Conservation (phyloP, 768 basidiomycete species). For the Calvatia gigantea region DNA sequence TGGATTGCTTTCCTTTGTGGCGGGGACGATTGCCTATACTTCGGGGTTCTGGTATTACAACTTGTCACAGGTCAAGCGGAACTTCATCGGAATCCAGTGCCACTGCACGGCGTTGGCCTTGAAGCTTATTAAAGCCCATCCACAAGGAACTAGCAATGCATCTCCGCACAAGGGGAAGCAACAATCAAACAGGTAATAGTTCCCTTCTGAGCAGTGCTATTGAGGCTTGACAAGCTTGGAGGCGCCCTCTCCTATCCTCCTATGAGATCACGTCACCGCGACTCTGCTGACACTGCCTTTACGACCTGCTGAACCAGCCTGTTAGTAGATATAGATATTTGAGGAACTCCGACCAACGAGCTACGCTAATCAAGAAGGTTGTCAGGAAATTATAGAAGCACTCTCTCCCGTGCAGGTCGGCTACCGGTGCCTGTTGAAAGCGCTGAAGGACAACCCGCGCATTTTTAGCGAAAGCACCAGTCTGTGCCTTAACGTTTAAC, state of each 20-base stretch:
- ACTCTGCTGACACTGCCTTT: background rate
- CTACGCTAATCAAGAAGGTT: background rate
- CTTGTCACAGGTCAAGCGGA: too few species aligned
- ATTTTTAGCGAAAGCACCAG: background rate
- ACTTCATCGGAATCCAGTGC: too few species aligned
- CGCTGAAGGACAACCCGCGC: background rate
- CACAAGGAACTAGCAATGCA: background rate
- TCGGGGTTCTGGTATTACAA: too few species aligned
- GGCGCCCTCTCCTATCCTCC: background rate
- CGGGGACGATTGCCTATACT: too few species aligned
- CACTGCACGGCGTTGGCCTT: background rate
- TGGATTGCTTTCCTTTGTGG: too few species aligned
- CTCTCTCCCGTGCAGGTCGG: conserved; percentile 10
- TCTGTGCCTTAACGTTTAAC: conserved; percentile 6
- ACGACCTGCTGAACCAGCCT: background rate
- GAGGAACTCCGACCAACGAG: background rate
- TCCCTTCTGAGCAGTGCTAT: too few species aligned
- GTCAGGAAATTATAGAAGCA: background rate
- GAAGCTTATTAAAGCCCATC: background rate
- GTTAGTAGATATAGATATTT: background rate
- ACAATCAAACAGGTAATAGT: too few species aligned
- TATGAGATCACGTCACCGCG: conserved; percentile 1
- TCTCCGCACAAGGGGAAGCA: too few species aligned
- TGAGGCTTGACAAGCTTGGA: too few species aligned
- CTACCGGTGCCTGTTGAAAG: background rate